A percentile compares a stretch with the other conserved stretches of the same genome.
Conservation (phyloP, 495 filamentous ascomycete genomes). For the Choiromyces venosus region DNA sequence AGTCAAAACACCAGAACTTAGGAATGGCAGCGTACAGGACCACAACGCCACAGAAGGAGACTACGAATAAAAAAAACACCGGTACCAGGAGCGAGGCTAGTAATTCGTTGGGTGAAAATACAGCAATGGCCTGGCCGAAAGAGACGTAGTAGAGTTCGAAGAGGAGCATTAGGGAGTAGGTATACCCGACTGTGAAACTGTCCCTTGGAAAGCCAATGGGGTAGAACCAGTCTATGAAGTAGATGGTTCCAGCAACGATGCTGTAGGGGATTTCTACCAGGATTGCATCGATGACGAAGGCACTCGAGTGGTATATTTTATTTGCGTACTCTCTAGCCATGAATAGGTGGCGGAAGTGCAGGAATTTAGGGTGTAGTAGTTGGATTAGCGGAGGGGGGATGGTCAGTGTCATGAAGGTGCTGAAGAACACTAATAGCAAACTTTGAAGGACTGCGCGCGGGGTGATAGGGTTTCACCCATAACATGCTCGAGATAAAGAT, state of each 20-base stretch:
- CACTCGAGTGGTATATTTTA: conserved; percentile 67
- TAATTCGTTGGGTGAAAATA: conserved; percentile 65
- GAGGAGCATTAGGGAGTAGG: conserved; percentile 49
- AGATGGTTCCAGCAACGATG: conserved; percentile 55
- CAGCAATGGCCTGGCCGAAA: conserved; percentile 70
- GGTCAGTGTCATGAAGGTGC: conserved; percentile 43
- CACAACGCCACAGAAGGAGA: conserved; percentile 60
- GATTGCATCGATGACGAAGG: conserved; percentile 64
- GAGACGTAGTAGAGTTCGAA: conserved; percentile 69
- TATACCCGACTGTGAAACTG: conserved; percentile 35
- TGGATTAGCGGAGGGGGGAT: conserved; percentile 49
- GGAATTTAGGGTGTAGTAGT: conserved; percentile 65
- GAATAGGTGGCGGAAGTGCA: conserved; percentile 61
- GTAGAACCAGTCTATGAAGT: conserved; percentile 61
- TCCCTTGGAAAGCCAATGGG: conserved; percentile 44
- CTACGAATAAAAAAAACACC: conserved; percentile 59
- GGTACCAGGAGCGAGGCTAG: conserved; percentile 65
- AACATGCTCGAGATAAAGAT: too few species aligned
- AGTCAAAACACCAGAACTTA: conserved; percentile 68
- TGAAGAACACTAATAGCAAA: too few species aligned
- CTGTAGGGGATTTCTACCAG: conserved; percentile 70
- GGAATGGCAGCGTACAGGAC: conserved; percentile 54
- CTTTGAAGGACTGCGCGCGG: too few species aligned
- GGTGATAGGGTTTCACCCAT: too few species aligned
- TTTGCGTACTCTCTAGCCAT: conserved; percentile 63